phyloP scores from a whole-genome alignment of 2,329 filamentous ascomycete species.

The Grosmannia serpens region DNA sequence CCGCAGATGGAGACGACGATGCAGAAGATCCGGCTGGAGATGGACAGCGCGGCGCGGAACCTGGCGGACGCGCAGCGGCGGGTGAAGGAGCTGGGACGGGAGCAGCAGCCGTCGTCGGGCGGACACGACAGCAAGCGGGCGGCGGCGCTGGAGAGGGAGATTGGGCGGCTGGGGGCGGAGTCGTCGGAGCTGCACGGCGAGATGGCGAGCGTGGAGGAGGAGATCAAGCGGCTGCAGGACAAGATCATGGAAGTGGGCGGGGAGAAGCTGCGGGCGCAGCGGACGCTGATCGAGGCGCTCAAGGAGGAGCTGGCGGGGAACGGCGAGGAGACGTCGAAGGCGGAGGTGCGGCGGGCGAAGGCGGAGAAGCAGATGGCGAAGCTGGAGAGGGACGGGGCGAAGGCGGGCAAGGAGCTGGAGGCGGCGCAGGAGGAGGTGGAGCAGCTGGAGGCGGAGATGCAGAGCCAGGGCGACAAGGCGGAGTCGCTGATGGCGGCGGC shows the following conservation, averaged over 20 bases:
- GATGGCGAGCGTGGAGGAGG: conserved; percentile 80
- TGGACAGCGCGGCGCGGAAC: conserved; percentile 78
- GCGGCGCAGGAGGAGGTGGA: conserved; percentile 62
- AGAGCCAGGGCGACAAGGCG: conserved; percentile 63
- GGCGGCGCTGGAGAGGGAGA: conserved; percentile 62
- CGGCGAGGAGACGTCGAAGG: conserved; percentile 70
- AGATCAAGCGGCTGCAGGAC: conserved; percentile 86
- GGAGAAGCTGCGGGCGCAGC: conserved; percentile 81
- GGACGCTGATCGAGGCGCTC: conserved; percentile 77
- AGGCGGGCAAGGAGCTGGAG: conserved; percentile 69
- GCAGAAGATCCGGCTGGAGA: conserved; percentile 80
- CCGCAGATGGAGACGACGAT: conserved; percentile 80
- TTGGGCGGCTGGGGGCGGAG: conserved; percentile 63
- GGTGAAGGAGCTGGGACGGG: conserved; percentile 70
- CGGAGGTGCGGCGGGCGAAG: conserved; percentile 82
- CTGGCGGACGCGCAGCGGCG: conserved; percentile 73
- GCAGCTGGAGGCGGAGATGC: conserved; percentile 65
- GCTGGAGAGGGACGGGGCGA: conserved; percentile 69
- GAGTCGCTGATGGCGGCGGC: conserved; percentile 61
- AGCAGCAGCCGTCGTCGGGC: conserved; percentile 68
- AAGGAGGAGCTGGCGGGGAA: conserved; percentile 77
- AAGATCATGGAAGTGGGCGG: conserved; percentile 98
- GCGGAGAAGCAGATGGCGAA: conserved; percentile 87
- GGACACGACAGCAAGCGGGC: conserved; percentile 58
- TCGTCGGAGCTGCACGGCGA: conserved; percentile 70